Evolutionary conservation across 495 filamentous ascomycete genomes (phyloP), one percentile per base, ranked within the genome.

Genomic region (Podospora fimiseda): DNA sequence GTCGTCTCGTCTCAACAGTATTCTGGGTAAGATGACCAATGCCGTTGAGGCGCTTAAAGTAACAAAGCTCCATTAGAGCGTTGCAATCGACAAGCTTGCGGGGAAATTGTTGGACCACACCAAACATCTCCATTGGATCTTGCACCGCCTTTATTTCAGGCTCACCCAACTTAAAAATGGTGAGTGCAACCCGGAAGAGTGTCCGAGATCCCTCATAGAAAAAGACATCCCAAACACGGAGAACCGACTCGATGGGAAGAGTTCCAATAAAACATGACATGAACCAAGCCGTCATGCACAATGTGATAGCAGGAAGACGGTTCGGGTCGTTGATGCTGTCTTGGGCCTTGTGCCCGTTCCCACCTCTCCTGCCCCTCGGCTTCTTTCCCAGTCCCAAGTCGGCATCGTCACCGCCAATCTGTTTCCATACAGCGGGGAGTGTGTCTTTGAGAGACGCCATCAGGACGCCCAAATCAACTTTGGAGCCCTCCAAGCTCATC

Each of bases 241-340:
- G 74, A 0, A 88, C 88, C 37, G 86, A 86, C 65, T 98, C 93
- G 57, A 94, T 87, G 15, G 93, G 93, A 22, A 98, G 68, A 1
- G 85, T 95, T 33, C 91, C 90, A 65, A 96, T 92, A 68, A 93
- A 96, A 41, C 90, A 84, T 14, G 85, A 90, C 93, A 98, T 98
- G 67, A 98, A 94, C 93, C 93, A 98, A n/a, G 90, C 85, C 1
- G 91, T 96, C 61, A 91, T 85, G 54, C 90, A 92, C 1, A 98
- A 79, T 8, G 89, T 91, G 59, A 98, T 90, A 9, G 93, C 88
- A 0, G 93, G 93, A 7, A 96, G 73, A 2, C 87, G 82, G 18
- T 70, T 71, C 1, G 73, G 64, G 49, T 75, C 73, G 56, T 50
- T 61, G 39, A 61, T 49, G 38, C 52, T 55, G 22, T 43, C 54